Evolutionary conservation across 129 eudicot genomes (phyloP).

Genomic region (Saposhnikovia divaricata): DNA sequence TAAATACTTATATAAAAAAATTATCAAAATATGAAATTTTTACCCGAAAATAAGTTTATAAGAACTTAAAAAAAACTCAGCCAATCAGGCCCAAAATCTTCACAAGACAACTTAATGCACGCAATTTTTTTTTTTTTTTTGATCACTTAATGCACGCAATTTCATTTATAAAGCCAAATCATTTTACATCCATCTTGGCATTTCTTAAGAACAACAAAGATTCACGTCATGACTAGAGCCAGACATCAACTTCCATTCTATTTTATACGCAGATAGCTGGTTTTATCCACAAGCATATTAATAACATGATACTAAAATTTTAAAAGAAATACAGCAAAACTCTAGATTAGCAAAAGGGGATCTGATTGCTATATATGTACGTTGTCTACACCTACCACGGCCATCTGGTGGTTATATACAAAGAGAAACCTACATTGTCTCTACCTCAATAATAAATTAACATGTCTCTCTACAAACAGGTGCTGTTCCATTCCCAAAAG

Average conservation of each 20-base stretch:
- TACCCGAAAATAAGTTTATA: no score
- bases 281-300: not conserved
- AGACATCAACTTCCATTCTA: not conserved
- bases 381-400: not conserved
- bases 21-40: no score
- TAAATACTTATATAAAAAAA: no score
- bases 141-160: no score
- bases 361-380: not conserved
- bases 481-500: not conserved
- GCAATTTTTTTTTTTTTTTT: no score
- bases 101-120: no score
- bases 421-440: not conserved
- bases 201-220: not conserved
- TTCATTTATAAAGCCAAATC: not conserved
- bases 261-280: not conserved
- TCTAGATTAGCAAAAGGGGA: not conserved
- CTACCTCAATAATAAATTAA: not conserved
- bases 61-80: no score
- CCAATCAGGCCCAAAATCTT: no score
- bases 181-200: not conserved
- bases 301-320: not conserved
- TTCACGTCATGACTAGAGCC: not conserved
- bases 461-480: not conserved
- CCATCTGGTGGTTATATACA: not conserved
- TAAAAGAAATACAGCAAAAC: not conserved